Base-by-base conservation (phyloP, 306 rosid genomes). In the Potentilla sterilis region DNA sequence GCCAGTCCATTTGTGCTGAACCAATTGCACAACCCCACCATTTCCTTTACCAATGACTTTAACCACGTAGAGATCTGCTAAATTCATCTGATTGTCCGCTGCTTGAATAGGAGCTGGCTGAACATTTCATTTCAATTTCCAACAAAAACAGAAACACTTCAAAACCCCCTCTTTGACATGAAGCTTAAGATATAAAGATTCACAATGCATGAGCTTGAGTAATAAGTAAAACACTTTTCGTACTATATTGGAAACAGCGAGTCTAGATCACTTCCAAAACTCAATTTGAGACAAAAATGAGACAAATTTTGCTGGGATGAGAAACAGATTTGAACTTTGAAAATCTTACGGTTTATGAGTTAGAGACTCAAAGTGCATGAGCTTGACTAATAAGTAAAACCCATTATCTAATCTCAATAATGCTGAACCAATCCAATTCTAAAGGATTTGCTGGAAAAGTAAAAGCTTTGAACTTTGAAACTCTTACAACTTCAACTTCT, bases 1-100 rank as follows among this genome's bases (percentile, higher is more conserved):
- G 78, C 76, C 89, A 77, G 98, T 95, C 97, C 97, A 95, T 88
- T 95, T 95, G 87, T 95, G 98, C 70, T 87, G 96, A 76, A 95
- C 98, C 93, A 95, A 75, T 79, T 92, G 98, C 81, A 95, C 98
- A 55, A 85, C 86, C 76, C 97, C 98, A 21, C 98, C 96, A 83
- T 79, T 90, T 79, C 98, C 98, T 79, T 95, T 95, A 54, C 98
- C 98, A 42, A 95, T 90, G 76, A 95, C 97, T 82, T 95, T 95
- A 81, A 95, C 85, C 52, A 76, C 73, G 68, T 89, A 96, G 62
- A 95, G 65, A 73, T 95, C 98, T 8, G 83, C 92, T 80, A 95
- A 85, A 79, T 75, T 74, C 86, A 95, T 79, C 85, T 95, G 96
- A 80, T 94, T 48, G 64, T 92, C 98, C n/a, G 81, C 57, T 74